Base-by-base conservation (phyloP, 2,329 filamentous ascomycete species). In the Chaetomium sp. region DNA sequence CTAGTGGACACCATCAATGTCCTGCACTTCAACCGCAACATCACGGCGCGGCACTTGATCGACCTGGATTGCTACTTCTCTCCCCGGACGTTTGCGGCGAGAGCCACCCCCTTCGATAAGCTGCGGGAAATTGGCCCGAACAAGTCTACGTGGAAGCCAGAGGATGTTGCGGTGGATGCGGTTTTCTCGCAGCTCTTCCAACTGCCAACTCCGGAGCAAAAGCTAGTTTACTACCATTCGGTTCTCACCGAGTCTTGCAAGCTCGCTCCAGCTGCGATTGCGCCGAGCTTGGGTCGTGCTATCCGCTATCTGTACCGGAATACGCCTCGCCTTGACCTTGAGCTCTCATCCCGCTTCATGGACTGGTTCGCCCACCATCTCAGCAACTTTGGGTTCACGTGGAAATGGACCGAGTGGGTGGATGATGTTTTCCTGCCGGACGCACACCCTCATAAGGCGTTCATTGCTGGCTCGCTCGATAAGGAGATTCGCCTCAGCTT, bases 371-470 rank as follows among this genome's bases (percentile, higher is more conserved):
- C 92, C 14, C 94, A 99, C 70, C 94, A 99, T 74, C 75, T 99
- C 62, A 96, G 91, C 74, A 99, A 99, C 74, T 99, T 99, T 69
- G 94, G 95, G 52, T 99, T 97, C 70, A 94, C 94, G 8, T 99
- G 94, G 94, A 97, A 97, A 73, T 99, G 94, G 94, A 86, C 88
- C 12, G 94, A 99, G 74, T 99, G 94, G 94, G 80, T 88, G 48
- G 89, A 91, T 12, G 91, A 97, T 68, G 84, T 96, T 12, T 79
- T 84, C 44, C 79, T 95, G 33, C 81, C 89, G 0, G 77, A 86
- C 58, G 74, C 94, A 37, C 84, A 96, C 68, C 91, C 94, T 1
- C 88, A 86, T 74, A 96, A 96, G 73, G 89, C 92, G 36, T 96
- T 99, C 72, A 94, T 99, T 61, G 78, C 86, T 52, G 92, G 91